These are phyloP conservation scores for Alnus rubra DNA, from an alignment of 306 rosid genomes.

Conservation along the genomic window DNA sequence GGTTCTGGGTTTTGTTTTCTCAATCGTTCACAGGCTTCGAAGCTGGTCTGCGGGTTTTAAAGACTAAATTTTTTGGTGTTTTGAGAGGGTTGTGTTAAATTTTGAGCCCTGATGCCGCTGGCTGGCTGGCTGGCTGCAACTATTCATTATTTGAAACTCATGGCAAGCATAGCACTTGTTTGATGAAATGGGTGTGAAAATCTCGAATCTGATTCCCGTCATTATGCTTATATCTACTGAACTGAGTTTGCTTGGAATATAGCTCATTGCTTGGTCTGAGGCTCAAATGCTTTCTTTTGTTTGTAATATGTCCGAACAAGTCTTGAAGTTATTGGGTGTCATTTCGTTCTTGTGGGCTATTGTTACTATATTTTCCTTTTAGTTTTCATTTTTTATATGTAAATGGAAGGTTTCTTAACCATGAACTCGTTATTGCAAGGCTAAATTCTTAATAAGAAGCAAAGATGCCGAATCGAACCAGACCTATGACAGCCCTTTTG, in stretches of 20 bases:
- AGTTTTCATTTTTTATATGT: neutral
- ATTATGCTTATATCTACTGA: neutral
- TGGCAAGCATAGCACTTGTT: neutral
- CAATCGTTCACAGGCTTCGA: neutral
- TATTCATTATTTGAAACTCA: neutral
- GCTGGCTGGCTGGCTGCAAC: neutral
- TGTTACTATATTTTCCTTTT: neutral
- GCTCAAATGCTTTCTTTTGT: neutral
- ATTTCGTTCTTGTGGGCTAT: neutral
- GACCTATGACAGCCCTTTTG: constrained; percentile 53
- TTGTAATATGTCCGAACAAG: neutral
- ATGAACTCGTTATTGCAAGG: constrained; percentile 14
- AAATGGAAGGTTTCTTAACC: neutral
- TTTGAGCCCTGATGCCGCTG: neutral
- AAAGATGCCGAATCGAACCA: constrained; percentile 50
- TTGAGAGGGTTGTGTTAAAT: neutral
- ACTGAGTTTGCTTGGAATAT: neutral
- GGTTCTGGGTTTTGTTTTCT: neutral
- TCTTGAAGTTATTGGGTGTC: neutral
- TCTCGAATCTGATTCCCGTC: neutral
- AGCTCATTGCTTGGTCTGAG: neutral
- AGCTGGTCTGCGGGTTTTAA: neutral
- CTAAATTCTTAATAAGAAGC: neutral
- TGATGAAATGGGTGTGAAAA: constrained; percentile 3
- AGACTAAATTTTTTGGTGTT: neutral